phyloP scores from a whole-genome alignment of 306 rosid genomes.

The Medicago lupulina region DNA sequence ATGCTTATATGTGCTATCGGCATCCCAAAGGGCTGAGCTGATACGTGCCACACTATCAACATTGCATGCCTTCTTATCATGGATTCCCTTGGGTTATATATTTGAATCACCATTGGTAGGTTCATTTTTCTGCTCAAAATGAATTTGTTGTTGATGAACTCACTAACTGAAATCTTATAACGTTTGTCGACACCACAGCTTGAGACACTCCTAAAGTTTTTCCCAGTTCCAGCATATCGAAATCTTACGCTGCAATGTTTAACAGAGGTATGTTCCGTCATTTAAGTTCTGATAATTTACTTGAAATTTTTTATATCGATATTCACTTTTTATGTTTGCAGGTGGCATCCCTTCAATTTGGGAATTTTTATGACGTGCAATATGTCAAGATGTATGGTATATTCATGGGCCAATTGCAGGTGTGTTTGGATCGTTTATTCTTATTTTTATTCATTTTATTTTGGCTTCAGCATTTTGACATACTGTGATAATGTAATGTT shows the following conservation, averaged over 20 bases:
- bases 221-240: slow-evolving; percentile 83
- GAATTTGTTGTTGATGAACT: slow-evolving; percentile 19
- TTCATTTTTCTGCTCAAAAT: slow-evolving; percentile 33
- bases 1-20: slow-evolving; percentile 93
- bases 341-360: slow-evolving; percentile 92
- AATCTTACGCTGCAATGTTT: slow-evolving; percentile 91
- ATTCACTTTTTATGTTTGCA: slow-evolving; percentile 45
- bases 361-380: slow-evolving; percentile 76
- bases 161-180: slow-evolving; percentile 22
- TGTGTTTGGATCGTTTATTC: slow-evolving; percentile 39
- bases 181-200: slow-evolving; percentile 59
- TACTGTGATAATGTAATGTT: slow-evolving; percentile 14
- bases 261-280: slow-evolving; percentile 69
- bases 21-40: slow-evolving; percentile 92
- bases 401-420: slow-evolving; percentile 95
- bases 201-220: slow-evolving; percentile 90
- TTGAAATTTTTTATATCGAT: slow-evolving; percentile 9
- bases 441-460: slow-evolving; percentile 4
- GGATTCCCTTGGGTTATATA: slow-evolving; percentile 99
- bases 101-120: slow-evolving; percentile 95
- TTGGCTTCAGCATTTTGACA: neutral
- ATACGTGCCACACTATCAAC: slow-evolving; percentile 91
- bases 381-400: slow-evolving; percentile 88
- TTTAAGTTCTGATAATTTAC: slow-evolving; percentile 14
- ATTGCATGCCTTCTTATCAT: slow-evolving; percentile 93